A percentile compares a stretch with the other conserved stretches of the same genome.
These are phyloP conservation scores for Brassica carinata DNA, from an alignment of 345 rosid species.

Conservation along the genomic window DNA sequence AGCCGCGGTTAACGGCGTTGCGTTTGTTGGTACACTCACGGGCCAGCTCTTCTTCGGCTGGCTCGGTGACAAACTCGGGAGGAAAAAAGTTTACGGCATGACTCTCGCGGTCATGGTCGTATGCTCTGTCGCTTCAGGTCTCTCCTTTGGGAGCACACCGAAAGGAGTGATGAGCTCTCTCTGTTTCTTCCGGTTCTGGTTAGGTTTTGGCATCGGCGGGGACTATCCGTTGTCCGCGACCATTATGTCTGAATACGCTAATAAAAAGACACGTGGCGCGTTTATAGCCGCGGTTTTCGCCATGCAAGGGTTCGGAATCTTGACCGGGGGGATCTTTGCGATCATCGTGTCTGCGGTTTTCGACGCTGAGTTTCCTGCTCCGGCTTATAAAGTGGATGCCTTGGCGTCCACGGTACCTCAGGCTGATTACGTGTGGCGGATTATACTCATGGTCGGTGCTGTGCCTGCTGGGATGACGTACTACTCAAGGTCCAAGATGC, in stretches of 20 bases:
- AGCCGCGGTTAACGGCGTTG: slow-evolving; percentile 78
- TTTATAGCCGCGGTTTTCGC: slow-evolving; percentile 93
- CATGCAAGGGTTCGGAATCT: slow-evolving; percentile 88
- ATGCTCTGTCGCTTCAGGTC: slow-evolving; percentile 66
- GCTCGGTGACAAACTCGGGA: slow-evolving; percentile 79
- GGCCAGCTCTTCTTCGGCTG: slow-evolving; percentile 86
- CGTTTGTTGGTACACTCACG: slow-evolving; percentile 65
- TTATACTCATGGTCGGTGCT: slow-evolving; percentile 79
- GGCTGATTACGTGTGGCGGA: slow-evolving; percentile 85
- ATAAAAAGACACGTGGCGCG: slow-evolving; percentile 87
- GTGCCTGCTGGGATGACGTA: slow-evolving; percentile 79
- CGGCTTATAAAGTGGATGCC: slow-evolving; percentile 51
- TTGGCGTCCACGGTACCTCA: slow-evolving; percentile 58
- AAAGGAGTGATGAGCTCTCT: slow-evolving; percentile 63
- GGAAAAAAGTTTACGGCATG: slow-evolving; percentile 76
- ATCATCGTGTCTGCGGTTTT: slow-evolving; percentile 58
- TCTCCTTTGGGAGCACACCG: slow-evolving; percentile 54
- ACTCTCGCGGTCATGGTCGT: slow-evolving; percentile 77
- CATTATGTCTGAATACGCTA: slow-evolving; percentile 86
- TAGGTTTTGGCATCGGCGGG: slow-evolving; percentile 83
- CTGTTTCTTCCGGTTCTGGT: slow-evolving; percentile 87
- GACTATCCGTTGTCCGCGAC: slow-evolving; percentile 85
- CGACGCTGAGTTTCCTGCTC: slow-evolving; percentile 51
- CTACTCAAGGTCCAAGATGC: slow-evolving; percentile 86
- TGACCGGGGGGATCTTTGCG: slow-evolving; percentile 74